Conservation (phyloP, 1,284 basidiomycete genomes). For the Boletus smithii region DNA sequence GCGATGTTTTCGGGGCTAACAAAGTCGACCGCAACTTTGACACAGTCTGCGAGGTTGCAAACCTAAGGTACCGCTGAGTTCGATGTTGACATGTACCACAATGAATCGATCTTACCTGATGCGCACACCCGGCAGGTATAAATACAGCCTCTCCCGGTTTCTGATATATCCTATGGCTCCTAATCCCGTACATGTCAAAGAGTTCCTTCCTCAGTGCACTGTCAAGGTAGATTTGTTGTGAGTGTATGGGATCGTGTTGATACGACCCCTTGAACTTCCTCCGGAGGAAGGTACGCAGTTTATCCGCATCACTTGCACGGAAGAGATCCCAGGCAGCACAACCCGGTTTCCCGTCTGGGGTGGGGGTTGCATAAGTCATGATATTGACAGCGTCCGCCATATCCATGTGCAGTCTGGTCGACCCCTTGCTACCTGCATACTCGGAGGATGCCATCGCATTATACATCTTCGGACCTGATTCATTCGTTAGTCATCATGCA, state of each 20-base stretch:
- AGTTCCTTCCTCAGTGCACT: constrained; percentile 64
- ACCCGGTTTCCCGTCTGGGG: constrained; percentile 65
- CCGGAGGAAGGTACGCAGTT: constrained; percentile 71
- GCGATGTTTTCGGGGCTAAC: constrained; percentile 90
- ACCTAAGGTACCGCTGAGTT: constrained; percentile 44
- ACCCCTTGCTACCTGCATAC: constrained; percentile 65
- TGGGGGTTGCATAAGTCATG: constrained; percentile 72
- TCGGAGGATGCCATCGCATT: constrained; percentile 70
- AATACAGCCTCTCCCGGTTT: constrained; percentile 91
- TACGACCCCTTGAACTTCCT: constrained; percentile 51
- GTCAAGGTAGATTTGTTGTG: constrained; percentile 86
- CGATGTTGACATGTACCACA: not conserved
- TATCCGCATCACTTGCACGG: constrained; percentile 77
- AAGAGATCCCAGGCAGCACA: constrained; percentile 93
- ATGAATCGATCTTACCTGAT: constrained; percentile 62
- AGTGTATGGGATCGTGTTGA: constrained; percentile 84
- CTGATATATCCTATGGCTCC: constrained; percentile 84
- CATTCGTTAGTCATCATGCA: constrained; percentile 31
- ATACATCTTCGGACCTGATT: constrained; percentile 75
- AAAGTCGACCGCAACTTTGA: constrained; percentile 97
- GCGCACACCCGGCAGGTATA: constrained; percentile 93
- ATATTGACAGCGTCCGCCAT: constrained; percentile 94
- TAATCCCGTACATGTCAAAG: constrained; percentile 65
- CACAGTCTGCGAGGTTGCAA: constrained; percentile 84
- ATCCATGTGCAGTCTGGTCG: constrained; percentile 92